These are phyloP conservation scores for Aspergillus chevalieri DNA, from an alignment of 2,329 filamentous ascomycete genomes.

Conservation along the genomic window DNA sequence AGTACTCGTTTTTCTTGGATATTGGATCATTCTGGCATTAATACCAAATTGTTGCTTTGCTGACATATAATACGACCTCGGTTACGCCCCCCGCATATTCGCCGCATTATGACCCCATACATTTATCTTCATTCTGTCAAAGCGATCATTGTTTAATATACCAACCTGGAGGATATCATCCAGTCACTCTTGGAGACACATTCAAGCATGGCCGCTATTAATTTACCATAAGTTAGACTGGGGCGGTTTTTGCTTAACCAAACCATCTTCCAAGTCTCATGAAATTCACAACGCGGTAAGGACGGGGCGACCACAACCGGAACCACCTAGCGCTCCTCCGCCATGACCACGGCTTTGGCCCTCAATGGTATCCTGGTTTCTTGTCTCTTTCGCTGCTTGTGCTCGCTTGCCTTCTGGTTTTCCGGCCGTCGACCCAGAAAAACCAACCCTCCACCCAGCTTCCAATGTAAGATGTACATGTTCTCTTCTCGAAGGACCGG, in stretches of 20 bases:
- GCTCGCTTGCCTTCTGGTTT: neutral
- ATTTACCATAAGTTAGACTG: conserved; percentile 43
- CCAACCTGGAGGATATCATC: conserved; percentile 39
- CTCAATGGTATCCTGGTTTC: neutral
- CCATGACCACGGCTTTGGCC: no score
- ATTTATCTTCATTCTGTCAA: no score
- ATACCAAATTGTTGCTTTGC: no score
- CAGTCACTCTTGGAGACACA: conserved; percentile 37
- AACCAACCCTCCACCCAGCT: neutral
- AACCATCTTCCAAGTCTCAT: no score
- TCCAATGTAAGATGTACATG: neutral
- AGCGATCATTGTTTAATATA: conserved; percentile 21
- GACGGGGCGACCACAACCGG: no score
- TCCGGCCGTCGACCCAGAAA: neutral
- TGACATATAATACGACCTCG: no score
- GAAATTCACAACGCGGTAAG: no score
- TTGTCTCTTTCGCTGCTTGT: neutral
- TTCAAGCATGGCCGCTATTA: conserved; percentile 39
- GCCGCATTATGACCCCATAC: no score
- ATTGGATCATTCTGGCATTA: no score
- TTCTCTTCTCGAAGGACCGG: neutral
- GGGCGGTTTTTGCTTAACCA: conserved; percentile 15
- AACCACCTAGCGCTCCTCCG: no score
- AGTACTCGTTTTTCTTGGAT: no score
- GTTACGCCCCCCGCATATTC: no score